Evolutionary conservation across 805 yeast species (phyloP).

Genomic region (Saturnispora dispora): DNA sequence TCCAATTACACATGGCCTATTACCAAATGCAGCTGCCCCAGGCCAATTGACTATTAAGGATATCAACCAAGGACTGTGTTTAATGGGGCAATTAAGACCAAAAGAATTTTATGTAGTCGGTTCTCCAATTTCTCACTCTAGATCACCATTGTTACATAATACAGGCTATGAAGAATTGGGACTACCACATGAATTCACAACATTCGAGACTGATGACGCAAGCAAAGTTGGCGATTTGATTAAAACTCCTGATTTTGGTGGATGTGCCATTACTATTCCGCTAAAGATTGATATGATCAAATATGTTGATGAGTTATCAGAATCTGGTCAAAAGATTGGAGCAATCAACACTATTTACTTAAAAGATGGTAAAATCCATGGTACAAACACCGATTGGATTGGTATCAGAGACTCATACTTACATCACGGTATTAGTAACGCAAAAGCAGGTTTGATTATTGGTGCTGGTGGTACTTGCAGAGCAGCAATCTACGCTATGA

Average conservation of each 20-base stretch:
- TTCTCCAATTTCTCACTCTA: slow-evolving; percentile 73
- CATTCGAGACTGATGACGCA: slow-evolving; percentile 61
- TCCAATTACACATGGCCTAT: slow-evolving; percentile 68
- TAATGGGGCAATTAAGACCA: slow-evolving; percentile 53
- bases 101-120: slow-evolving; percentile 72
- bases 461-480: slow-evolving; percentile 99
- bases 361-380: slow-evolving; percentile 43
- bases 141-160: slow-evolving; percentile 82
- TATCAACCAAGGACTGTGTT: slow-evolving; percentile 46
- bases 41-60: slow-evolving; percentile 65
- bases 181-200: slow-evolving; percentile 62
- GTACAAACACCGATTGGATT: slow-evolving; percentile 94
- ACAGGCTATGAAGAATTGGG: slow-evolving; percentile 68
- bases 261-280: slow-evolving; percentile 94
- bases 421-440: slow-evolving; percentile 50
- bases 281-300: slow-evolving; percentile 73
- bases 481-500: slow-evolving; percentile 86
- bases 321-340: slow-evolving; percentile 77
- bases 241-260: slow-evolving; percentile 58
- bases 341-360: slow-evolving; percentile 87
- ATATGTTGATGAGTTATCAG: slow-evolving; percentile 54
- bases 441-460: slow-evolving; percentile 54
- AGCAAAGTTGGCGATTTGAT: slow-evolving; percentile 45
- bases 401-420: slow-evolving; percentile 70
- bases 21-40: slow-evolving; percentile 69